Evolutionary conservation across 495 filamentous ascomycete genomes (phyloP).

Genomic region (Aspergillus kassunensis): DNA sequence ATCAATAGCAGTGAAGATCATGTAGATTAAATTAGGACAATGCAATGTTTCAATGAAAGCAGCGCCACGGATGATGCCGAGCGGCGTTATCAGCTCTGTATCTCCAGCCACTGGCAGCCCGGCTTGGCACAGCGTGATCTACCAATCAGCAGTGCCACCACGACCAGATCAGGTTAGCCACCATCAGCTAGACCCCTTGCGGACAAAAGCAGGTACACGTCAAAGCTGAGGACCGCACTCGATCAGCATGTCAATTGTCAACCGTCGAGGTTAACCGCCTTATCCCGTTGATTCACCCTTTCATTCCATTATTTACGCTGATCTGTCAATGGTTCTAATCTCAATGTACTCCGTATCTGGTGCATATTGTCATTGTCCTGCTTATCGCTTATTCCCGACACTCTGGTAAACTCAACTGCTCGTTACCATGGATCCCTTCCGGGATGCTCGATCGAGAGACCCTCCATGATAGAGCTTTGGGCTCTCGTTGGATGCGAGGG

Average conservation of each 20-base stretch:
- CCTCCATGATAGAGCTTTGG: background rate
- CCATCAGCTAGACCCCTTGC: background rate
- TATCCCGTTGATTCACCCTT: slow-evolving; percentile 3
- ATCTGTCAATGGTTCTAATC: slow-evolving; percentile 25
- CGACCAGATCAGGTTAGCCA: background rate
- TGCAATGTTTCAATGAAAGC: background rate
- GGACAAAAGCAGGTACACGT: background rate
- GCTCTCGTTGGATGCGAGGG: slow-evolving; percentile 2
- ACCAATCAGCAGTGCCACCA: slow-evolving; percentile 8
- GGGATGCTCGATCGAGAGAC: background rate
- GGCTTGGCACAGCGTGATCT: background rate
- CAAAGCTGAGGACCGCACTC: no score
- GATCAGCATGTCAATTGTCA: background rate
- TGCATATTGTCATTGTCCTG: background rate
- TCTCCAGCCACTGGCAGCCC: slow-evolving; percentile 20
- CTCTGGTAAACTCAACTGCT: background rate
- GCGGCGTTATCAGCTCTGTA: no score
- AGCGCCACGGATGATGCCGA: no score
- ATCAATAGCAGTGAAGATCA: background rate
- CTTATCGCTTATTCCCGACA: background rate
- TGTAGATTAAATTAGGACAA: background rate
- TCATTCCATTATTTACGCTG: slow-evolving; percentile 25
- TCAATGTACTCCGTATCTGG: no score
- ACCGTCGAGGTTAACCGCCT: slow-evolving; percentile 7
- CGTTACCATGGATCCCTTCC: background rate